Base-by-base conservation (phyloP, 2,329 filamentous ascomycete species). In the Penicillium sp. region DNA sequence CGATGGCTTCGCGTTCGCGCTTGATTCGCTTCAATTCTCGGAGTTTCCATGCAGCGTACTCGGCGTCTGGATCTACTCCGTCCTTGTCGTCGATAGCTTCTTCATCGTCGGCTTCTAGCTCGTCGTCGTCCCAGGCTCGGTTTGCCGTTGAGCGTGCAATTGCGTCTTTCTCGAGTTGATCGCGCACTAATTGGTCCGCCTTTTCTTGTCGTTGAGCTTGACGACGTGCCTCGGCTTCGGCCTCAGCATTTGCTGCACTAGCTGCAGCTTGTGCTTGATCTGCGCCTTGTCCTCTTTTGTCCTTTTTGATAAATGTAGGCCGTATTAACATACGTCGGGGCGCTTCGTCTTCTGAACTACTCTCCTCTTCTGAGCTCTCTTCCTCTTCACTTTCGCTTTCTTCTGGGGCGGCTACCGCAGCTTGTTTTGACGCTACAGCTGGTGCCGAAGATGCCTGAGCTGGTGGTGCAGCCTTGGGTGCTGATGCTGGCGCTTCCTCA, bases 41-140 rank as follows among this genome's bases (percentile, higher is more conserved):
- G 50, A 99, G 82, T 72, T 93, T 95, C 93, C 95, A 99, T 0
- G 93, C 92, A 7, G 92, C 92, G 61, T 89, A 85, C 75, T 99
- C 95, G 8, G 91, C 92, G 61, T 90, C 92, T 0, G 91, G 90
- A 72, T 98, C 92, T 3, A 93, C 68, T 35, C 87, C 91, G 72
- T 99, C 95, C 2, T 88, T 91, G 68, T 96, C 95, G 74, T 98
- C 92, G 21, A 98, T 88, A 48, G 91, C 90, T 33, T 87, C 86
- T 57, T 86, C 85, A 26, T 85, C 86, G 23, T 84, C 83, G 5
- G 87, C 85, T n/a, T 87, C 84, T 14, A 87, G 83, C 3, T 87
- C 85, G 51, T 82, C 78, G 54, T 85, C 82, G 56, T 96, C 93
- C 92, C 93, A 97, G 68, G 92, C 88, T 71, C 91, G 92, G 75